Evolutionary conservation across 225 moss, liverwort and hornwort species (phyloP).

Genomic region (Sphagnum contortum): DNA sequence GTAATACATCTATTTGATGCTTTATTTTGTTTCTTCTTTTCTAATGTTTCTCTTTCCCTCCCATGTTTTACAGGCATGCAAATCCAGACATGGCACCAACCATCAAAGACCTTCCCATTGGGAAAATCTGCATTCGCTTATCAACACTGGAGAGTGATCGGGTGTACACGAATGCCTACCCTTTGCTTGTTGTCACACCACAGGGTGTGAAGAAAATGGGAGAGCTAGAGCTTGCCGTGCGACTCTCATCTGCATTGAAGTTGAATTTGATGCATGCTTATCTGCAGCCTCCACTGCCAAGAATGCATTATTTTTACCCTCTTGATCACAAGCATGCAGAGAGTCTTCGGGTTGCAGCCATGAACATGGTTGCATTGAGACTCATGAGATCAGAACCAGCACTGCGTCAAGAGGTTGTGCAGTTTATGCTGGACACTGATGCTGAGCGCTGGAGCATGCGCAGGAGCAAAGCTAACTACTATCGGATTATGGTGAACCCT

Average conservation of each 20-base stretch:
- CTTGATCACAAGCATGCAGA: conserved; percentile 48
- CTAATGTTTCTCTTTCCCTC: background rate
- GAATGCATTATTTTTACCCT: conserved; percentile 77
- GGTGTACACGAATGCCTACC: conserved; percentile 82
- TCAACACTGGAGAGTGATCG: conserved; percentile 89
- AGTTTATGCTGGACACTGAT: conserved; percentile 77
- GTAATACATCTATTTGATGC: no score
- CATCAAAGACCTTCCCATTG: conserved; percentile 68
- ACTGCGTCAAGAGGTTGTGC: conserved; percentile 65
- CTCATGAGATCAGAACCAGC: conserved; percentile 72
- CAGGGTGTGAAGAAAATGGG: conserved; percentile 97
- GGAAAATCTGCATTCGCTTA: conserved; percentile 76
- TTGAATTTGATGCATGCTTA: conserved; percentile 67
- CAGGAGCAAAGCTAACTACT: conserved; percentile 82
- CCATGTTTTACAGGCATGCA: conserved; percentile 48
- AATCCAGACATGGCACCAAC: conserved; percentile 27
- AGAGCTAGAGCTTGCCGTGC: conserved; percentile 71
- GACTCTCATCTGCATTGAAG: conserved; percentile 68
- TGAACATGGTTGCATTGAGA: conserved; percentile 75
- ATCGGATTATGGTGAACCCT: conserved; percentile 50
- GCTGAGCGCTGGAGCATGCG: conserved; percentile 88
- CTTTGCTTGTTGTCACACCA: conserved; percentile 75
- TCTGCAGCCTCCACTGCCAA: conserved; percentile 53
- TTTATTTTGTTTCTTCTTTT: background rate
- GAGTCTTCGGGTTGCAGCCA: conserved; percentile 56